A percentile compares a stretch with the other conserved stretches of the same genome.
These are phyloP conservation scores for Flaveria bidentis DNA, from an alignment of 129 eudicot species.

Conservation along the genomic window DNA sequence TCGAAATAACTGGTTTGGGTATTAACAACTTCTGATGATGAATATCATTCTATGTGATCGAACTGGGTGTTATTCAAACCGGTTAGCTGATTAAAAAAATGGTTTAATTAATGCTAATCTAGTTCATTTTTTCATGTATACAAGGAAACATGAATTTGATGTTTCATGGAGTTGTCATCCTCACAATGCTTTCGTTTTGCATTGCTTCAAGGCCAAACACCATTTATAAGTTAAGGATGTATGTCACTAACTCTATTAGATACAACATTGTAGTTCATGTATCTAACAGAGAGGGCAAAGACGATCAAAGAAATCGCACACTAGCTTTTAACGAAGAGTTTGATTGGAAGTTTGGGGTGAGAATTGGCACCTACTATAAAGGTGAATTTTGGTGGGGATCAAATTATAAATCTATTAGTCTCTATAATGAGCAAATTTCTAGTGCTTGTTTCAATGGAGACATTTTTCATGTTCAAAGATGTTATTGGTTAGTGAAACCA, in stretches of 20 bases:
- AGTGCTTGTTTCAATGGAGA: background rate
- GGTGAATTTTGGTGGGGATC: conserved; percentile 15
- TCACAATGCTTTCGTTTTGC: conserved; percentile 8
- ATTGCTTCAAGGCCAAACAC: background rate
- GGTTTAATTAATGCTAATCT: no score
- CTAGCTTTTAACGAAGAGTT: background rate
- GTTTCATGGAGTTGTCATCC: background rate
- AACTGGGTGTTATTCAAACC: no score
- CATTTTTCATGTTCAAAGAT: conserved; percentile 1
- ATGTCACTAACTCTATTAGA: background rate
- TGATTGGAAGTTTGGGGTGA: background rate
- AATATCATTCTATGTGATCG: no score
- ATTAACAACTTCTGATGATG: no score
- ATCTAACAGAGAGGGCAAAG: background rate
- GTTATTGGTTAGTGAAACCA: conserved; percentile 14
- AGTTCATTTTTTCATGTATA: background rate
- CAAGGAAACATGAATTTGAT: conserved; percentile 2
- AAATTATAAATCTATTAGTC: background rate
- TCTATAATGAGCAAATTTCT: background rate
- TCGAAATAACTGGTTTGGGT: no score
- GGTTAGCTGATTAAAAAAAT: no score
- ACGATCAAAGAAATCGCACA: conserved; percentile 3
- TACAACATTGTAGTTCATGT: conserved; percentile 5
- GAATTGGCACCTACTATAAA: background rate
- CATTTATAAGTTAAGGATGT: background rate